Conservation (phyloP, 768 basidiomycete genomes). For the Clavaria fumosa region DNA sequence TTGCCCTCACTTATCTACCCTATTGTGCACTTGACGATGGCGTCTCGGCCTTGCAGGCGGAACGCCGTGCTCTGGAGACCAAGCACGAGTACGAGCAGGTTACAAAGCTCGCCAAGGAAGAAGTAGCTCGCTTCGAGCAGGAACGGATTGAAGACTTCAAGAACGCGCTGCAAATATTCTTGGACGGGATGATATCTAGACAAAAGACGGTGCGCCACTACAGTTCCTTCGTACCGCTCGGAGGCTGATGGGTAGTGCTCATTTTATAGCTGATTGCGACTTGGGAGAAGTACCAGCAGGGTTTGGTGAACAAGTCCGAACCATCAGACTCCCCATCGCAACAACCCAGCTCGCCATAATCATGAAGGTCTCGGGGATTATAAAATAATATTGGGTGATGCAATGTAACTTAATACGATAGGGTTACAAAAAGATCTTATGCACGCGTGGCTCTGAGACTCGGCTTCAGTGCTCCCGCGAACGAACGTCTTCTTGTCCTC, state of each 20-base stretch:
- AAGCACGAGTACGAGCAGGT: conserved; percentile 83
- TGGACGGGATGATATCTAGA: conserved; percentile 73
- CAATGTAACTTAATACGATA: too few species aligned
- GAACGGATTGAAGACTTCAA: conserved; percentile 94
- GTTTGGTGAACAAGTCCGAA: conserved; percentile 49
- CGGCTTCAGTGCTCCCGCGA: too few species aligned
- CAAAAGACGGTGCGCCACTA: conserved; percentile 57
- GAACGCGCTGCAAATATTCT: conserved; percentile 59
- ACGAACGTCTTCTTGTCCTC: conserved; percentile 7
- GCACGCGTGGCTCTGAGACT: too few species aligned
- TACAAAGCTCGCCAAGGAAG: conserved; percentile 76
- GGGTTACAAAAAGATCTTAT: too few species aligned
- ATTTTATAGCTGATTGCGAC: conserved; percentile 43
- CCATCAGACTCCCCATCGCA: too few species aligned
- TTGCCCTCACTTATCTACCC: conserved; percentile 4
- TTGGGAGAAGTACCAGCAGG: conserved; percentile 76
- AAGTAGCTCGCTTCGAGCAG: conserved; percentile 82
- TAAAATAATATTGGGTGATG: too few species aligned
- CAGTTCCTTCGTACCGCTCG: neutral
- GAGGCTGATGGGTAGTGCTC: conserved; percentile 2
- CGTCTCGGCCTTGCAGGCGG: conserved; percentile 38
- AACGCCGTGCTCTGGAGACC: conserved; percentile 67
- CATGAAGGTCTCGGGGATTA: too few species aligned
- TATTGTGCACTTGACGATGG: conserved; percentile 2
- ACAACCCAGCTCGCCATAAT: too few species aligned